phyloP scores from a whole-genome alignment of 257 asterid species.

The Lantana camara region DNA sequence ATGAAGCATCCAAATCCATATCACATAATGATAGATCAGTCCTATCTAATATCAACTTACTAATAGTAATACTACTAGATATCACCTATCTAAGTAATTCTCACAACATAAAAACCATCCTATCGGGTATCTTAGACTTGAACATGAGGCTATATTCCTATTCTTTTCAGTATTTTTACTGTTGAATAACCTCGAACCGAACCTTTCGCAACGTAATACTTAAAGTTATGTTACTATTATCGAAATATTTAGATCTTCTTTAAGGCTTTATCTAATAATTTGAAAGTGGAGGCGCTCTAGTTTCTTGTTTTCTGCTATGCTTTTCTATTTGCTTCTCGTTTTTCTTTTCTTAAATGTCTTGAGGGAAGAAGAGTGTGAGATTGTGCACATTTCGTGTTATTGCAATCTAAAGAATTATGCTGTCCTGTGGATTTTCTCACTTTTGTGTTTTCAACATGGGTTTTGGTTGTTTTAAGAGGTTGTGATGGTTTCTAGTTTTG shows the following conservation, averaged over 20 bases:
- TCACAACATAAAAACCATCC: constrained; percentile 2
- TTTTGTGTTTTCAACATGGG: too few relatives aligned
- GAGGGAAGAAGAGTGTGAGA: constrained; percentile 17
- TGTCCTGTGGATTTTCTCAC: too few relatives aligned
- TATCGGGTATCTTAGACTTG: neutral
- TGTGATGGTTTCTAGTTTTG: constrained; percentile 14
- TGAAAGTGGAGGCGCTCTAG: neutral
- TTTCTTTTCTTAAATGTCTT: neutral
- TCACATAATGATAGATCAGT: too few relatives aligned
- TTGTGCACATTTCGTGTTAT: neutral
- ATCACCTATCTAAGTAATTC: too few relatives aligned
- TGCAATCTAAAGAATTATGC: too few relatives aligned
- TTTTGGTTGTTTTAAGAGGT: too few relatives aligned
- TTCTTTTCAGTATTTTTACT: neutral
- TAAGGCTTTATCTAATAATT: neutral
- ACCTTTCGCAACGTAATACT: neutral
- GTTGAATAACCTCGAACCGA: neutral
- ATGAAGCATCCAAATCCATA: too few relatives aligned
- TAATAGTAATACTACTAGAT: too few relatives aligned
- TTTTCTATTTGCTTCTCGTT: neutral
- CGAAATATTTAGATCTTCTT: neutral
- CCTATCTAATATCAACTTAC: too few relatives aligned
- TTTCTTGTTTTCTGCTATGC: neutral
- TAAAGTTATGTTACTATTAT: constrained; percentile 3
- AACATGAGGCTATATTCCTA: neutral